A percentile compares a stretch with the other conserved stretches of the same genome.
phyloP scores from a whole-genome alignment of 148 eudicot species.

The Nepenthes mirabilis region DNA sequence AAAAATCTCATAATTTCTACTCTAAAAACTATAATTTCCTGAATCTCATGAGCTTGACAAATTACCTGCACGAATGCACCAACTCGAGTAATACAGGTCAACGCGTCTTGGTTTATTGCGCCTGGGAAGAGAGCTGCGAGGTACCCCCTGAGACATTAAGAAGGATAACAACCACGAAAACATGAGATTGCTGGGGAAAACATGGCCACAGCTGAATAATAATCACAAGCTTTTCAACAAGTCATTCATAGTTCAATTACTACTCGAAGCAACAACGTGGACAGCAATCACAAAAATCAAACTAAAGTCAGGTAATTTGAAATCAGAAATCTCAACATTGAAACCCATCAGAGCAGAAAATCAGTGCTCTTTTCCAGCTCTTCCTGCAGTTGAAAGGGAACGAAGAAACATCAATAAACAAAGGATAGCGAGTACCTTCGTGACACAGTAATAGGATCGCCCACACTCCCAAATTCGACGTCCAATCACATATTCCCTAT shows the following conservation, averaged over 20 bases:
- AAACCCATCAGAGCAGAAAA: neutral
- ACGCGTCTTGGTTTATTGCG: constrained; percentile 84
- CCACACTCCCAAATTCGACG: constrained; percentile 89
- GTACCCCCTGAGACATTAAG: constrained; percentile 51
- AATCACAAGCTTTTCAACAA: neutral
- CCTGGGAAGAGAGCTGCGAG: constrained; percentile 45
- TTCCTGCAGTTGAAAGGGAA: neutral
- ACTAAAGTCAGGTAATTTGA: no score
- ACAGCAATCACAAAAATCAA: no score
- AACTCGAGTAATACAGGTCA: constrained; percentile 85
- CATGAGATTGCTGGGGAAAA: neutral
- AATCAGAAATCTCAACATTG: no score
- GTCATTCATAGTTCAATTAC: no score
- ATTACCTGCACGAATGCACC: constrained; percentile 87
- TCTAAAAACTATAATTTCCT: neutral
- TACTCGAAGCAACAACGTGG: no score
- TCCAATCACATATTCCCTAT: constrained; percentile 81
- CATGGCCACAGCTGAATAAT: neutral
- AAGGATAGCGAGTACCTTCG: constrained; percentile 46
- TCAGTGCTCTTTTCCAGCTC: neutral
- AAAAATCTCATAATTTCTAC: neutral
- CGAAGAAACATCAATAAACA: neutral
- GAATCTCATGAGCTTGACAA: neutral
- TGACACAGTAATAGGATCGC: constrained; percentile 78
- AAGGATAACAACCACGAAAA: neutral